Evolutionary conservation across 768 basidiomycete species (phyloP), one percentile per base, ranked within the genome.

Genomic region (Mycena rosella): DNA sequence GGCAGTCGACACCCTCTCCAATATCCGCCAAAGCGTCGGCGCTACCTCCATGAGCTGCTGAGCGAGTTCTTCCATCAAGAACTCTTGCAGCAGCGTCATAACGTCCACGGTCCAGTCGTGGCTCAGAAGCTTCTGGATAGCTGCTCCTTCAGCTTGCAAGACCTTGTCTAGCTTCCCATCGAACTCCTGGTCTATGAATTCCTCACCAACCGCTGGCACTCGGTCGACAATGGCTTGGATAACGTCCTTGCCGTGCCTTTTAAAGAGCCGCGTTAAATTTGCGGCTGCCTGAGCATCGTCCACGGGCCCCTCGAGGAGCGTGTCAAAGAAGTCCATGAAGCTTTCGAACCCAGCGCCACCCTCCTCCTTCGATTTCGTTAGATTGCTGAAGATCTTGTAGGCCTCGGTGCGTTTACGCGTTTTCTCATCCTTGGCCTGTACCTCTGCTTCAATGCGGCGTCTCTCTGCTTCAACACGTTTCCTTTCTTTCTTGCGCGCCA

Each of bases 1-100:
- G 9, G 61, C 48, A 32, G 7, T 38, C 1, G 67, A 32, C 11
- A 64, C 55, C 2, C 48, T 29, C 38, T 42, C 40, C 0, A 68
- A 42, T 5, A 68, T 44, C 26, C 42, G 18, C 54, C 53, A 68
- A 11, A 68, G 55, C 3, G 53, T 64, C 1, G 67, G 67, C 11
- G 67, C 67, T 14, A 64, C 22, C 13, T 29, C 32, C 47, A 56
- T 11, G 2, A 68, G 44, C 6, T 63, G 3, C 10, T 36, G 6
- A 13, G 42, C 53, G 6, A 68, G 54, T 5, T 63, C 5, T 27
- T 54, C 52, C 60, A 68, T 63, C 18, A 47, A 51, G 34, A 68
- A 68, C 14, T 49, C 56, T 10, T 63, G 30, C 36, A 68, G 49
- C 30, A 64, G 27, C 4, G 56, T 54, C n/a, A n/a, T 38, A 5